Base-by-base conservation (phyloP, 1,284 basidiomycete genomes). In the Naganishia cerealis region DNA sequence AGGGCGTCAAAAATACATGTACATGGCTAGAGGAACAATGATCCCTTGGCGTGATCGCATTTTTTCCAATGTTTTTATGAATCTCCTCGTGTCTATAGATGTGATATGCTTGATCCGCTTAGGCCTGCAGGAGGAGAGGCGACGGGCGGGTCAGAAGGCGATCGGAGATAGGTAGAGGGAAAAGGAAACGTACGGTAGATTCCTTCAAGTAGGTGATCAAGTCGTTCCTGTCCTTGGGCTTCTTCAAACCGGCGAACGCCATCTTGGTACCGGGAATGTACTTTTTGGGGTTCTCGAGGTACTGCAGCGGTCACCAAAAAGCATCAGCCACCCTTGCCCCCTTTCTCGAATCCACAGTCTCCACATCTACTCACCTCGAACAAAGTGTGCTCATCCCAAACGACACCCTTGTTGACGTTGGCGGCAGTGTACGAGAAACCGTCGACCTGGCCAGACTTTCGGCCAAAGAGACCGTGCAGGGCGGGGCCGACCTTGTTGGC, bases 251-350 rank as follows among this genome's bases (percentile, higher is more conserved):
- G 73, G 94, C 92, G 75, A 96, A 97, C 71, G 93, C 93, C 94
- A 95, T 95, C 86, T 95, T 95, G 70, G 93, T 96, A 65, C 93
- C 93, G 54, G 92, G 92, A 75, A 95, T 95, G 85, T 93, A 93
- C 89, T 95, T 95, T 86, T 97, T 97, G 71, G 94, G 94, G 86
- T 97, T 93, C 84, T 91, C 89, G 74, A 79, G 77, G 75, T 75
- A 77, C 55, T 55, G 18, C 0, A 54, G 39, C 29, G 39, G 26
- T 33, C 6, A n/a, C 21, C 3, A 43, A 21, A 12, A 24, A 50
- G n/a, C 53, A 13, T 56, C 33, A 50, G 46, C 65, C 6, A 36
- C 13, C 21, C 13, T 38, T 15, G 18, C 10, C 18, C 29, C 3
- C 29, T 33, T 33, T 26, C 18, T n/a, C 65, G 15, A 18, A 12